Evolutionary conservation across 2,329 filamentous ascomycete genomes (phyloP), one percentile per base, ranked within the genome.

Genomic region (Neophaeococcomyces aloes): DNA sequence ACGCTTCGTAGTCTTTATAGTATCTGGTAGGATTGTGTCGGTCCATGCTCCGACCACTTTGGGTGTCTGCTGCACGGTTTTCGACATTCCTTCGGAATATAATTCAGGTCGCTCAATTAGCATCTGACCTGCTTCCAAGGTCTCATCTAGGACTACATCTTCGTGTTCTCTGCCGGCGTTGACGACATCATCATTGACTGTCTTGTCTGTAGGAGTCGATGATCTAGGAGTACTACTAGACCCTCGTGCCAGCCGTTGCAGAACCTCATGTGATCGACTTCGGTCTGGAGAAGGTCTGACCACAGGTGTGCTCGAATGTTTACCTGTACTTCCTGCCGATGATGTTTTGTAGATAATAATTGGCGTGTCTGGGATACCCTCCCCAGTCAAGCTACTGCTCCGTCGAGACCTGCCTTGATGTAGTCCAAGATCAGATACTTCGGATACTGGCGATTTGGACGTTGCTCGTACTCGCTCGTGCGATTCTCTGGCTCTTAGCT

Each of bases 21-120:
- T 56, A 30, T 66, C 64, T 10, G 65, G 64, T 50, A 67, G 53
- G 3, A 67, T 66, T 1, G 67, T 70, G 50, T 70, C 66, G 27
- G 68, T 62, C 65, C 65, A 70, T 2, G 65, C 66, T 10, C 67
- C 67, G 14, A 61, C 62, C 7, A 68, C 65, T 29, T 62, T 58
- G 2, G 67, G 67, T 1, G 67, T 70, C 48, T 67, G 65, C 27
- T 63, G 60, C 29, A 39, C 19, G 2, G 15, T 18, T 10, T 27
- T 27, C 23, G 23, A 27, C 35, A 40, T 48, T 27, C 45, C 44
- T 2, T 50, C 43, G 31, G 30, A 42, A n/a, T 31, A 31, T 14
- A 21, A 18, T 7, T 13, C 32, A 10, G 37, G 3, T 21, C 2
- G 29, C 40, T 29, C 7, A 2, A 30, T 19, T 11, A 25, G 30